Evolutionary conservation across 106 monocot genomes (phyloP), one percentile per base, ranked within the genome.

Genomic region (Apostasia ramifera): DNA sequence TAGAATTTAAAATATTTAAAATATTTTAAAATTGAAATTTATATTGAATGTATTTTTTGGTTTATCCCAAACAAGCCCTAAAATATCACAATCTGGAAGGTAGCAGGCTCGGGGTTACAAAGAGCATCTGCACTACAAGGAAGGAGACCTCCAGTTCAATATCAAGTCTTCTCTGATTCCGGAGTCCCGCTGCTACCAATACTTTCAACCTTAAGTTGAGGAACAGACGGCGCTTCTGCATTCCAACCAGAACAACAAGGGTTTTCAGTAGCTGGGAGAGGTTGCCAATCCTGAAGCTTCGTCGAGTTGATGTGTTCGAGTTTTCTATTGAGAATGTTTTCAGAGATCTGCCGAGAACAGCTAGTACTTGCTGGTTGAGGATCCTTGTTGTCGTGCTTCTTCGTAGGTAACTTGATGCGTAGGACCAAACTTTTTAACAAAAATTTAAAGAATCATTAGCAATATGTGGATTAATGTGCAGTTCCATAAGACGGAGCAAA

Each of bases 371-470:
- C 51, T 53, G 52, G 48, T 61, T 62, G 52, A 0, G 55, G 26
- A 49, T 71, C 61, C 44, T 53, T 50, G 2, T 47, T 38, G 11
- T 69, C 70, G 26, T 48, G 57, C 12, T 8, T 45, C 53, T 45
- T 48, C 7, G 55, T 52, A 57, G 81, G 74, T 63, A 89, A 70
- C 77, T 73, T 78, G 53, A 93, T 80, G 1, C 81, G 80, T 8
- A 93, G 57, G 2, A 74, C 73, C 38, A 47, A 59, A 6, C 75
- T 80, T 86, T 49, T 7, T 66, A 11, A 52, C 2, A 55, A 39
- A 8, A 47, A 47, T 40, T 58, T 11, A 1, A 54, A 5, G 2
- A 10, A 39, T 41, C 44, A 9, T 49, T 4, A n/a, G 1, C 5
- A 47, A 50, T 13, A 10, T 8, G 55, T 0, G 6, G 10, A 59